phyloP scores from a whole-genome alignment of 2,329 filamentous ascomycete species.

The Daldinia eschscholtzii region DNA sequence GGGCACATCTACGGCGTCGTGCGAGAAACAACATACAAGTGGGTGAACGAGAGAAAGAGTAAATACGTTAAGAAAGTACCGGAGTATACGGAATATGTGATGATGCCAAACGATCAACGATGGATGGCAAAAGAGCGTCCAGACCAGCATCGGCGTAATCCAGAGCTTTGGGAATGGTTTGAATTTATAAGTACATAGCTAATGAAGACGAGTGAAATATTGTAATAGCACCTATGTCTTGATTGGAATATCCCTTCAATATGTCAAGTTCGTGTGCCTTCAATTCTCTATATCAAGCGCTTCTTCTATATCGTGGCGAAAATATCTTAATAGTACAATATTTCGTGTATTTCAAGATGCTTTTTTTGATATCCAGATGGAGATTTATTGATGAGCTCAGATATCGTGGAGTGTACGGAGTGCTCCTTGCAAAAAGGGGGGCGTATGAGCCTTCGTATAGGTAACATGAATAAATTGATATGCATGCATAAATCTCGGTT shows the following conservation, averaged over 20 bases:
- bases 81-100: not conserved
- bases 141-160: slow-evolving; percentile 6
- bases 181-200: not conserved
- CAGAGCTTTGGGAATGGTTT: slow-evolving; percentile 6
- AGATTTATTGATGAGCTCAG: too few relatives aligned
- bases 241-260: too few relatives aligned
- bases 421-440: too few relatives aligned
- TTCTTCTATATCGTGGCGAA: too few relatives aligned
- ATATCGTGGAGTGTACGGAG: too few relatives aligned
- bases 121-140: not conserved
- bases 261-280: too few relatives aligned
- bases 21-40: not conserved
- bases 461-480: not conserved
- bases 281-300: too few relatives aligned
- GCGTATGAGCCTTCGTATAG: not conserved
- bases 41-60: not conserved
- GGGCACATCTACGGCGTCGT: not conserved
- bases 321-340: too few relatives aligned
- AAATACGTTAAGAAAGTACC: not conserved
- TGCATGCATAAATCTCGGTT: not conserved
- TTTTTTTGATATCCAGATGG: too few relatives aligned
- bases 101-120: slow-evolving; percentile 3
- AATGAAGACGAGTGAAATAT: not conserved
- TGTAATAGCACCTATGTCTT: too few relatives aligned
- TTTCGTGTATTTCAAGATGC: too few relatives aligned